A percentile compares a stretch with the other conserved stretches of the same genome.
Evolutionary conservation across 1,284 basidiomycete genomes (phyloP).

Genomic region (Meira miltonrushii): DNA sequence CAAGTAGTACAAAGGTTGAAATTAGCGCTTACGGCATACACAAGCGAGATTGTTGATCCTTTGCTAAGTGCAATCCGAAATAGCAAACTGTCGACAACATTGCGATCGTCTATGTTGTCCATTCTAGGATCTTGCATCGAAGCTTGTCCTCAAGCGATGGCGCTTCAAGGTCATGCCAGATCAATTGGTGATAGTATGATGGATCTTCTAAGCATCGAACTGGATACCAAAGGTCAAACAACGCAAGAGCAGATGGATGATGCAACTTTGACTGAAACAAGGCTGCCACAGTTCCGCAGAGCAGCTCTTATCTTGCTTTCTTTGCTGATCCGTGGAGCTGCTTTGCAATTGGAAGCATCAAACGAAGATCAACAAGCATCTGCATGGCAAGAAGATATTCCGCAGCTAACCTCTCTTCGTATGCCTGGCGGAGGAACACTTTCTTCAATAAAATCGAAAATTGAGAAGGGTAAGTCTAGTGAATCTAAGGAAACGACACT

Average conservation of each 20-base stretch:
- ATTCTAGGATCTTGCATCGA: conserved; percentile 48
- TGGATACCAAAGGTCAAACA: conserved; percentile 12
- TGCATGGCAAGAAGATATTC: background rate
- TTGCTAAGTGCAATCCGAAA: conserved; percentile 36
- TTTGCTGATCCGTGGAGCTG: conserved; percentile 26
- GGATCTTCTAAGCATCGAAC: conserved; percentile 39
- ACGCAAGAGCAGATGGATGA: conserved; percentile 21
- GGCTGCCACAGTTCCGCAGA: conserved; percentile 40
- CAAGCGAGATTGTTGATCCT: conserved; percentile 27
- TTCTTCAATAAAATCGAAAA: too few species aligned
- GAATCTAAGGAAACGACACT: too few species aligned
- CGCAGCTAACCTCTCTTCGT: conserved; percentile 1
- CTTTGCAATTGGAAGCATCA: conserved; percentile 30
- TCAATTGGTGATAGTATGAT: conserved; percentile 29
- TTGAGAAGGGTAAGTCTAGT: too few species aligned
- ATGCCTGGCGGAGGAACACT: conserved; percentile 7
- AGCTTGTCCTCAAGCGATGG: conserved; percentile 32
- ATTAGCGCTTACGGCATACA: conserved; percentile 63
- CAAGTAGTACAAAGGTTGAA: conserved; percentile 73
- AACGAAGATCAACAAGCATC: conserved; percentile 1
- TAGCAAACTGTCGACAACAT: conserved; percentile 28
- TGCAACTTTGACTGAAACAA: conserved; percentile 29
- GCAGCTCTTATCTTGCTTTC: conserved; percentile 40
- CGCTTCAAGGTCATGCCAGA: conserved; percentile 18
- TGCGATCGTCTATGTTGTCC: conserved; percentile 41